Base-by-base conservation (phyloP, 768 basidiomycete genomes). In the Kwoniella botswanensis region DNA sequence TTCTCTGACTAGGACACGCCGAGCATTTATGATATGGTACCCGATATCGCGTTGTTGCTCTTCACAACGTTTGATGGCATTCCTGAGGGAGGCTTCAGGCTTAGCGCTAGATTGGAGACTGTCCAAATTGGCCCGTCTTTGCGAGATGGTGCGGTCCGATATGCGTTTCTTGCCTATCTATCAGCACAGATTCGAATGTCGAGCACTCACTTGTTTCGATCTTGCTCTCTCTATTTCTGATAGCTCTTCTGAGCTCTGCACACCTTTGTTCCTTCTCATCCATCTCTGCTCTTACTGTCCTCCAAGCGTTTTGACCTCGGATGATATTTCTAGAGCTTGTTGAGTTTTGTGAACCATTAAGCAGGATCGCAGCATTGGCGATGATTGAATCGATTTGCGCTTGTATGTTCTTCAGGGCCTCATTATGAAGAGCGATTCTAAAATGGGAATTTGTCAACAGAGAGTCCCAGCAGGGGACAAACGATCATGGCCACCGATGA, bases 1-100 rank as follows among this genome's bases (percentile, higher is more conserved):
- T 67, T 83, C 82, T 18, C 50, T 56, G 1, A 80, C 74, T 21
- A 83, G 65, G 0, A 83, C 77, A 15, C 43, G 59, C 15, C 82
- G 55, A 7, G 82, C 82, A 21, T 74, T 65, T 4, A 72, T 43
- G 17, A 82, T 62, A 5, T 74, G 68, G 6, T 57, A 59, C 22
- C 64, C 29, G 12, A 72, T 63, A 18, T 68, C 46, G 5, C 44
- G 42, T 55, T 79, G 78, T 21, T 65, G 61, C 3, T n/a, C 21
- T n/a, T 42, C 18, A 18, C 22, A 56, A 2, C 29, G n/a, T 41
- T 60, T 46, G 18, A 71, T 62, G 17, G 68, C 63, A 21, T 35
- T 21, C 41, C 46, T 41, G 4, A 72, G 4, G 7, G 29, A 10
- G 24, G n/a, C 18, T 50, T 52, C 55, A 24, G 61, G n/a, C 17